Base-by-base conservation (phyloP, 2,329 filamentous ascomycete species). In the Fonsecaea multimorphosa region DNA sequence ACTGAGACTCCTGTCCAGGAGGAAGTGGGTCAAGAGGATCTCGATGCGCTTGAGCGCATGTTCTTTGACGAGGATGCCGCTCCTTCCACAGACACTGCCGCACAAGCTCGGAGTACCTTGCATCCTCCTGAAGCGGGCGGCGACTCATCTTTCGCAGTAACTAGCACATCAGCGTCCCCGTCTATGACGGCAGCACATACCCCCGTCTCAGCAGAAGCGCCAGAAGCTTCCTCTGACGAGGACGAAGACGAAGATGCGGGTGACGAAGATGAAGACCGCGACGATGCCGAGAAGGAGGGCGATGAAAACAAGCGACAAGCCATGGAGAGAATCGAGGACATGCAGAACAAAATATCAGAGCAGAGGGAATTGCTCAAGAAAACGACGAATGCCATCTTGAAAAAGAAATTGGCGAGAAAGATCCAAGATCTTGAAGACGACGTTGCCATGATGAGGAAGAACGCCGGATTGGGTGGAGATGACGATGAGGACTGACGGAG, bases 271-370 rank as follows among this genome's bases (percentile, higher is more conserved):
- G 79, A 81, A n/a, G 80, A 81, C 49, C 76, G 79, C 77, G 19
- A 79, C 79, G 68, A 76, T 75, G 64, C 78, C 77, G 61, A 78
- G 34, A 78, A 80, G 64, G 77, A 82, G 63, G 67, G 68, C 36
- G 69, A 71, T 46, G 70, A 70, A 22, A 67, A 66, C 19, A 55
- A 68, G 24, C 78, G 78, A 54, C 78, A 78, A 14, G 65, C 62
- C 60, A 63, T 65, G 46, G 80, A 82, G 66, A 76, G 80, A 63
- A 79, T 82, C 63, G 75, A 73, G 1, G 80, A 82, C 58, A 69
- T 82, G 22, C 78, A 81, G 58, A 74, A 74, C 2, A 82, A 82
- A 72, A 76, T 82, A 68, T 77, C 77, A 31, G 77, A 77, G 65
- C 78, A 80, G 14, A 79, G 80, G 40, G 78, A 81, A 46, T 73